A percentile compares a stretch with the other conserved stretches of the same genome.
These are phyloP conservation scores for Cupressus sempervirens DNA, from an alignment of 75 land plant genomes.

Conservation along the genomic window DNA sequence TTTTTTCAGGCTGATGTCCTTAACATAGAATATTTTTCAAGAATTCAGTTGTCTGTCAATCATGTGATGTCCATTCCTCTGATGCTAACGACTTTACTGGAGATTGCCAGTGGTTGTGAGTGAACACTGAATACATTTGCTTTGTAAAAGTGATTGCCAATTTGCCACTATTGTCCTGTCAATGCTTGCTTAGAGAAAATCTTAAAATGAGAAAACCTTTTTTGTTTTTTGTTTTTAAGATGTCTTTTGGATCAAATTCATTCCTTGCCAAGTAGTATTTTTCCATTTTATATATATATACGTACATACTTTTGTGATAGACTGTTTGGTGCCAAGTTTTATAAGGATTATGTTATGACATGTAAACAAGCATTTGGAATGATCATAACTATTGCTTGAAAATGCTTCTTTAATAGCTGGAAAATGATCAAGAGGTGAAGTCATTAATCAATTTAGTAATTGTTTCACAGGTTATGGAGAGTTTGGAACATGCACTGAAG, in stretches of 20 bases:
- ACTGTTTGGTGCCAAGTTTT: background rate
- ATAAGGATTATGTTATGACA: background rate
- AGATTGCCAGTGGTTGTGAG: background rate
- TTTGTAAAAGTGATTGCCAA: background rate
- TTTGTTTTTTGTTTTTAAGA: background rate
- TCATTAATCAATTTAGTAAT: background rate
- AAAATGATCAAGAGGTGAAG: background rate
- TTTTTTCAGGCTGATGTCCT: background rate
- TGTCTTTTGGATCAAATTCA: background rate
- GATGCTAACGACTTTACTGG: background rate
- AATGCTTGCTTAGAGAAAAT: constrained; percentile 1
- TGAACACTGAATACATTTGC: background rate
- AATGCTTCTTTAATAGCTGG: background rate
- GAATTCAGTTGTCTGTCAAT: background rate
- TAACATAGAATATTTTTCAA: background rate
- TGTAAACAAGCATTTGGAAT: background rate
- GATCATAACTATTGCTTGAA: background rate
- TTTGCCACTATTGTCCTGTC: background rate
- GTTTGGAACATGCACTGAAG: constrained; percentile 91
- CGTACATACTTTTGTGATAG: background rate
- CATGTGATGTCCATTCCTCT: background rate
- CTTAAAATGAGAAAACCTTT: background rate
- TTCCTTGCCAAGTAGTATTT: background rate
- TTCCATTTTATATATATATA: background rate
- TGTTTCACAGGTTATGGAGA: constrained; percentile 68